These are phyloP conservation scores for Phytophthora lateralis DNA, from an alignment of 352 stramenopile genomes.

Conservation along the genomic window DNA sequence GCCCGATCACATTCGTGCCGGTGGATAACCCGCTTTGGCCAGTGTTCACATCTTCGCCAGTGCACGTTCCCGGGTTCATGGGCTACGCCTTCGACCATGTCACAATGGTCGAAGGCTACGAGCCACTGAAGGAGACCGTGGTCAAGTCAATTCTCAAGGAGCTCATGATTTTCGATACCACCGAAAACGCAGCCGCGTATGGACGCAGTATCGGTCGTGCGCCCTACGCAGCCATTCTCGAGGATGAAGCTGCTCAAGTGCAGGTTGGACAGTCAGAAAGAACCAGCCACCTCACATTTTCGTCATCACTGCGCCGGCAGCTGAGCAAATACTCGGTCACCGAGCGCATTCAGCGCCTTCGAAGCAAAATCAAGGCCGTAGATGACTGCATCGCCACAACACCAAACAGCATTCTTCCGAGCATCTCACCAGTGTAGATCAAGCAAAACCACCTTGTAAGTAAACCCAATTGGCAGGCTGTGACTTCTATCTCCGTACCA, in stretches of 20 bases:
- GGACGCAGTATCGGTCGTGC: constrained; percentile 37
- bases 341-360: constrained; percentile 44
- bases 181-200: constrained; percentile 52
- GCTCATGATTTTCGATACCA: constrained; percentile 75
- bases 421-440: background rate
- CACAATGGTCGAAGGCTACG: constrained; percentile 58
- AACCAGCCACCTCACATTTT: constrained; percentile 58
- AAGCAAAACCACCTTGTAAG: constrained; percentile 5
- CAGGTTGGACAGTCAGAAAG: constrained; percentile 16
- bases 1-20: constrained; percentile 69
- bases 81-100: constrained; percentile 79
- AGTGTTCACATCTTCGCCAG: constrained; percentile 45
- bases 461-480: constrained; percentile 2
- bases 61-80: constrained; percentile 58
- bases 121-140: constrained; percentile 65
- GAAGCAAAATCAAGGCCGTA: constrained; percentile 45
- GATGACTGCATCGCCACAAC: constrained; percentile 43
- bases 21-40: constrained; percentile 78
- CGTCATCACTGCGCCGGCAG: constrained; percentile 50
- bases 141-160: constrained; percentile 79
- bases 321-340: constrained; percentile 50
- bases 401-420: constrained; percentile 1
- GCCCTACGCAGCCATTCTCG: constrained; percentile 52
- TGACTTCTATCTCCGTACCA: constrained; percentile 7
- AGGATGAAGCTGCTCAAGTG: constrained; percentile 28